A percentile compares a stretch with the other conserved stretches of the same genome.
These are phyloP conservation scores for Schizosaccharomyces lindneri DNA, from an alignment of 805 yeast genomes.

Conservation along the genomic window DNA sequence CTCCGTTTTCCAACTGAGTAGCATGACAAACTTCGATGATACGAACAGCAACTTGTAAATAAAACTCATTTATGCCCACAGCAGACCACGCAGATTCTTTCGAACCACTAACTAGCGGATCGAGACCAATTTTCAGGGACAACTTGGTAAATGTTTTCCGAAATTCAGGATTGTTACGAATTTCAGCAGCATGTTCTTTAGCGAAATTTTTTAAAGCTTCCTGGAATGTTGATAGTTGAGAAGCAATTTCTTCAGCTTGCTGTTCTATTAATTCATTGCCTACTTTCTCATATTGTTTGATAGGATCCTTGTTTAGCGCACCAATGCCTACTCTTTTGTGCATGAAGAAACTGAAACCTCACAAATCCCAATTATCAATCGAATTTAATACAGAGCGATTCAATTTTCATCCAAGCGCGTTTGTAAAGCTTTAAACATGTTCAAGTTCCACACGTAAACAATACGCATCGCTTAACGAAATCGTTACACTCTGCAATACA, in stretches of 20 bases:
- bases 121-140: slow-evolving; percentile 62
- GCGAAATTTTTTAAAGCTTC: slow-evolving; percentile 56
- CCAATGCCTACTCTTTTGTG: background rate
- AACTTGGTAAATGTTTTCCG: slow-evolving; percentile 49
- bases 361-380: background rate
- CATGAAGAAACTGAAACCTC: background rate
- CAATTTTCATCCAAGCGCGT: too few relatives aligned
- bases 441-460: background rate
- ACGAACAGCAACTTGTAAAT: slow-evolving; percentile 43
- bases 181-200: slow-evolving; percentile 40
- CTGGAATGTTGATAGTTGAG: slow-evolving; percentile 57
- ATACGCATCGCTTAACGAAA: background rate
- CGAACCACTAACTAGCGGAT: slow-evolving; percentile 28
- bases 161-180: slow-evolving; percentile 36
- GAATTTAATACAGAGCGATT: too few relatives aligned
- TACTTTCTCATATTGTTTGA: slow-evolving; percentile 20
- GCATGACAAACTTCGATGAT: slow-evolving; percentile 52
- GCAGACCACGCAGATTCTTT: slow-evolving; percentile 16
- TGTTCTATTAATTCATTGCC: slow-evolving; percentile 26
- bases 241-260: slow-evolving; percentile 35
- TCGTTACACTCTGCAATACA: background rate
- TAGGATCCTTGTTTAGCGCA: background rate
- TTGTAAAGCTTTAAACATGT: too few relatives aligned
- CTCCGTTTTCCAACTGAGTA: slow-evolving; percentile 57
- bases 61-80: slow-evolving; percentile 25